A percentile compares a stretch with the other conserved stretches of the same genome.
Conservation (phyloP, 1,284 basidiomycete genomes). For the Cutaneotrichosporon sp. region DNA sequence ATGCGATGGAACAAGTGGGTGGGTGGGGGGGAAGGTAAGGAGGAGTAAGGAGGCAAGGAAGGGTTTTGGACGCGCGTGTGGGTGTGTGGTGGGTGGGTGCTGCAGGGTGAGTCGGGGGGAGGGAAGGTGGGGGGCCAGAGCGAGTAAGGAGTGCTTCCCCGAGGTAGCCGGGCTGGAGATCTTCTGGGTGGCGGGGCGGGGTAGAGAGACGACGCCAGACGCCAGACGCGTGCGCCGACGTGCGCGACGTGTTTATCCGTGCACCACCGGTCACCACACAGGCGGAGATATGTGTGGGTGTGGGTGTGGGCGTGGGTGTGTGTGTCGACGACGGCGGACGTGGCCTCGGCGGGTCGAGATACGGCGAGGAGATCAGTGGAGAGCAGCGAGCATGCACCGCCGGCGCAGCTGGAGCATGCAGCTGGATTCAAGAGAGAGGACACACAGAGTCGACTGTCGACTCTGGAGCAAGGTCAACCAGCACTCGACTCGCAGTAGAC, state of each 20-base stretch:
- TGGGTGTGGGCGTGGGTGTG: neutral
- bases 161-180: neutral
- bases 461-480: no score
- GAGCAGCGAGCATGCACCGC: no score
- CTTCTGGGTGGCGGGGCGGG: neutral
- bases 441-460: no score
- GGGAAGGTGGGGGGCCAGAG: neutral
- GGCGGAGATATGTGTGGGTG: no score
- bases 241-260: conserved; percentile 8
- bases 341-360: no score
- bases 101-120: neutral
- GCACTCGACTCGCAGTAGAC: no score
- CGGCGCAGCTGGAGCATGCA: no score
- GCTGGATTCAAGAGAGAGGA: no score
- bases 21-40: no score
- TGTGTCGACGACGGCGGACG: no score
- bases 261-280: neutral
- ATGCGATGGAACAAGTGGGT: neutral
- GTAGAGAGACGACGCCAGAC: no score
- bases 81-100: neutral
- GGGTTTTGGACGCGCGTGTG: neutral
- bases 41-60: neutral
- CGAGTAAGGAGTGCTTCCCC: neutral
- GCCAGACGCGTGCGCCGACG: neutral
- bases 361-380: neutral